Evolutionary conservation across 169 alveolate species (phyloP).

Genomic region (Cryptosporidium sp.): DNA sequence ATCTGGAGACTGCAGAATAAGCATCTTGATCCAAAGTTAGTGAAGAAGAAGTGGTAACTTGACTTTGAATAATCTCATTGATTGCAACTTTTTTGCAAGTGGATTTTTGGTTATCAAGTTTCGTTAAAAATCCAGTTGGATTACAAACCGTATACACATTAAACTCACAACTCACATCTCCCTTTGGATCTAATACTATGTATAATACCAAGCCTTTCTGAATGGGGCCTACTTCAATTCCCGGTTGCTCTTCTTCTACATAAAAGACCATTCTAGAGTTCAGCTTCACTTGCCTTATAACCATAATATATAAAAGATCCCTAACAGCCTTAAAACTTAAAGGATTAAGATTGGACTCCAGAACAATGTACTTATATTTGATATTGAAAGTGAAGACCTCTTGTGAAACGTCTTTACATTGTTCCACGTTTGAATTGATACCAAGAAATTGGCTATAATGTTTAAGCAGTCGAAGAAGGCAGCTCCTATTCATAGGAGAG

Average conservation of each 20-base stretch:
- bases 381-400: conserved; percentile 1
- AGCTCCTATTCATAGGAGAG: conserved; percentile 8
- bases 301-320: conserved; percentile 8
- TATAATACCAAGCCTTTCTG: background rate
- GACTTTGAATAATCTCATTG: background rate
- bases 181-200: conserved; percentile 23
- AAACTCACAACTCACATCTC: background rate
- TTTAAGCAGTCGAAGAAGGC: background rate
- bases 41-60: background rate
- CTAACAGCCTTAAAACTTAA: conserved; percentile 25
- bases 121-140: conserved; percentile 11
- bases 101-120: background rate
- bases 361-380: conserved; percentile 15
- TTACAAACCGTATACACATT: background rate
- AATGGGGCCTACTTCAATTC: background rate
- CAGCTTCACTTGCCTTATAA: background rate
- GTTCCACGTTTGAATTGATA: background rate
- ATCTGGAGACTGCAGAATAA: conserved; percentile 35
- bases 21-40: background rate
- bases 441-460: conserved; percentile 19
- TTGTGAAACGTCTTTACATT: background rate
- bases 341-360: conserved; percentile 35
- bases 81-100: background rate
- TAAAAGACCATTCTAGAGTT: conserved; percentile 6
- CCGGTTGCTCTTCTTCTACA: conserved; percentile 6